phyloP scores from a whole-genome alignment of 768 basidiomycete genomes.

The Tulasnella sp. region DNA sequence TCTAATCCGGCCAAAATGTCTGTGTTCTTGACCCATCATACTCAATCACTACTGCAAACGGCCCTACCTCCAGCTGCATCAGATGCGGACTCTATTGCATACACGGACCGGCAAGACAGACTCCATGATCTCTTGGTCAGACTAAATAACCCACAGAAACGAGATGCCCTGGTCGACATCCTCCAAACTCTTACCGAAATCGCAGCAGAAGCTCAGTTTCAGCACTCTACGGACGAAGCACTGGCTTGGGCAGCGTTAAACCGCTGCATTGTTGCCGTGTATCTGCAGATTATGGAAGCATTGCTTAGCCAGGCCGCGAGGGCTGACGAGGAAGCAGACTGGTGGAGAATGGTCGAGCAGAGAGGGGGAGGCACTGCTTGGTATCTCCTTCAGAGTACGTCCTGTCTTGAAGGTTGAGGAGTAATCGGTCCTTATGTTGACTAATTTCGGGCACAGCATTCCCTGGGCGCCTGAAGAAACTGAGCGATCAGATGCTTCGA shows the following conservation, averaged over 20 bases:
- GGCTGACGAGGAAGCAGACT: conserved; percentile 67
- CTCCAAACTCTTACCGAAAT: neutral
- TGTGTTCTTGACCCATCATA: neutral
- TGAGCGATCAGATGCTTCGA: conserved; percentile 17
- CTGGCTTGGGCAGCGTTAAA: conserved; percentile 12
- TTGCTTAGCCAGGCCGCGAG: conserved; percentile 55
- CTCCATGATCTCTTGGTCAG: conserved; percentile 12
- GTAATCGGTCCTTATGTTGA: conserved; percentile 20
- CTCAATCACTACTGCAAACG: conserved; percentile 2
- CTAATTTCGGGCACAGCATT: conserved; percentile 10
- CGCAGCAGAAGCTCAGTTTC: conserved; percentile 1
- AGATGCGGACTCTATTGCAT: neutral
- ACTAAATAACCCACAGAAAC: conserved; percentile 4
- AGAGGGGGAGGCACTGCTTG: conserved; percentile 44
- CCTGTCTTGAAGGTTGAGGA: conserved; percentile 12
- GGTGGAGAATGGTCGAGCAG: conserved; percentile 68
- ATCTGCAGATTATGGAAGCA: conserved; percentile 51
- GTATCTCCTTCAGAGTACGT: conserved; percentile 73
- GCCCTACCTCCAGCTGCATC: neutral
- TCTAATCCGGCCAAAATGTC: no score
- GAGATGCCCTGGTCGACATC: conserved; percentile 3
- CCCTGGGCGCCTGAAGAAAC: conserved; percentile 20
- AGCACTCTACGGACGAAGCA: neutral
- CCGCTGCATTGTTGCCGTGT: conserved; percentile 30
- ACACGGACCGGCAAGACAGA: neutral